Evolutionary conservation across 805 yeast genomes (phyloP).

Genomic region (Yamadazyma sp.): DNA sequence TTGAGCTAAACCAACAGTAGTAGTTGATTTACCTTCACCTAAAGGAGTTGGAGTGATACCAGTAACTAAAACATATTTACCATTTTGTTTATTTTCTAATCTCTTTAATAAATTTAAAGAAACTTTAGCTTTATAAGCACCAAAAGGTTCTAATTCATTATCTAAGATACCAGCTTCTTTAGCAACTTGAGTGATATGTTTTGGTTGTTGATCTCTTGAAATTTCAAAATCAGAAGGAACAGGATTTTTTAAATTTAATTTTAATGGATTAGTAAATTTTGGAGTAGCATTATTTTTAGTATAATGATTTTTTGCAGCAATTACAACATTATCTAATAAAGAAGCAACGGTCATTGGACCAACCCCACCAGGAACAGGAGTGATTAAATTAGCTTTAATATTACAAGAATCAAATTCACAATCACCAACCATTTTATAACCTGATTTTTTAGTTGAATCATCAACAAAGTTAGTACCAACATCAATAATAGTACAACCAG

Average conservation of each 20-base stretch:
- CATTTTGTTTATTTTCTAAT: constrained; percentile 60
- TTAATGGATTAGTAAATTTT: constrained; percentile 48
- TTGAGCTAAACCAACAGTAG: constrained; percentile 79
- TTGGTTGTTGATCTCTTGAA: constrained; percentile 73
- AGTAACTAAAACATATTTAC: constrained; percentile 72
- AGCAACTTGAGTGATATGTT: constrained; percentile 66
- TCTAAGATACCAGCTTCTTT: constrained; percentile 64
- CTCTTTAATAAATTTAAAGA: constrained; percentile 45
- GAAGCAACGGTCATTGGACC: constrained; percentile 92
- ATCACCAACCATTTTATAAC: constrained; percentile 74
- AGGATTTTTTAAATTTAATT: constrained; percentile 54
- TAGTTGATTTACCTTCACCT: constrained; percentile 84
- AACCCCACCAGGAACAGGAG: constrained; percentile 93
- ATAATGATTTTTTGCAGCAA: constrained; percentile 51
- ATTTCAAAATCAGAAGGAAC: constrained; percentile 82
- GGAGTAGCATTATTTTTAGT: constrained; percentile 40
- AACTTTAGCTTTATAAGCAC: constrained; percentile 75
- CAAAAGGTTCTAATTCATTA: constrained; percentile 70
- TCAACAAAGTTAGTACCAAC: constrained; percentile 79
- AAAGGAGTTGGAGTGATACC: constrained; percentile 86
- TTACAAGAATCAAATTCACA: constrained; percentile 60
- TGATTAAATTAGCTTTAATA: constrained; percentile 56
- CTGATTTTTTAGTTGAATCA: constrained; percentile 64
- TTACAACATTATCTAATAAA: constrained; percentile 67
- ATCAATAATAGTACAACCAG: constrained; percentile 69